Evolutionary conservation across 1,284 basidiomycete species (phyloP), one percentile per base, ranked within the genome.

Genomic region (Microbotryum lychnidis-dioicae): DNA sequence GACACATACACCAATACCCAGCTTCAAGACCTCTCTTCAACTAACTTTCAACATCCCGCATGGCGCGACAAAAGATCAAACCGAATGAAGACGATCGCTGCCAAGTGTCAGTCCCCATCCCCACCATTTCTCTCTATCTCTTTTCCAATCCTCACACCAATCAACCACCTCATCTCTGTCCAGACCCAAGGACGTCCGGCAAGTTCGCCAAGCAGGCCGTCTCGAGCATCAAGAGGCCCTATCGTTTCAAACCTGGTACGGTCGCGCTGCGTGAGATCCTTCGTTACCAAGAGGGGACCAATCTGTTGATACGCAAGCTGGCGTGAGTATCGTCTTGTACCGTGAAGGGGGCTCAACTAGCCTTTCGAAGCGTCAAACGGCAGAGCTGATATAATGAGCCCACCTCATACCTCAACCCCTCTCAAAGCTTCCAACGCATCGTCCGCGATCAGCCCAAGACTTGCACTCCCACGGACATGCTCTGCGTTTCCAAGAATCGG

Each of bases 401-500:
- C 27, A 27, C 27, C 27, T 27, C 27, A 27, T 27, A 6, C 27
- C 5, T 37, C 37, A 3, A 3, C 37, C 37, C 10, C 14, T 10
- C 14, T 16, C 1, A 12, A 12, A 52, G 50, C 44, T 70, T 70
- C 57, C 65, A 63, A 31, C 67, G 67, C 46, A 56, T 69, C 44
- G 66, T 68, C 9, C 66, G 67, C 33, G 67, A 69, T 69, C 44
- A 58, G 67, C 29, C 29, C 63, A 58, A 54, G 57, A 45, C 42
- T 56, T n/a, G 8, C 9, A 37, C 83, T 87, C 85, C 70, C n/a
- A 54, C 56, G 25, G 88, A 91, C 76, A 81, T 91, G 68, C 68
- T 47, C 67, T 70, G 49, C 87, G 89, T 69, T 91, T 91, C 86
- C 89, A 91, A 80, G 89, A 87, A 31, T 90, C 82, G 61, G 87